phyloP scores from a whole-genome alignment of 129 eudicot genomes.

The Centrapalus pauciflorus region DNA sequence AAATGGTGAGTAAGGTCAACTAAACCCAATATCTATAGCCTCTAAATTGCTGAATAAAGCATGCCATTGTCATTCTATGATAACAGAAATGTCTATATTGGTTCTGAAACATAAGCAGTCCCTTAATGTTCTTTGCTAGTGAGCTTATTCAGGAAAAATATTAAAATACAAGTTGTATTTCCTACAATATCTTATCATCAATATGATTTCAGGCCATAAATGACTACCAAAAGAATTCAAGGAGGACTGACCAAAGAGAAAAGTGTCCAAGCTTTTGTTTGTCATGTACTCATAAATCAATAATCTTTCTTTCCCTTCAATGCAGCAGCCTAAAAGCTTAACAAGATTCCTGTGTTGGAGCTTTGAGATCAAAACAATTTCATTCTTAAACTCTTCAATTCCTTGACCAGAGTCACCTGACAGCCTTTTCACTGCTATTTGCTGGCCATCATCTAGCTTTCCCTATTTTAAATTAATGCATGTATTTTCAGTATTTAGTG shows the following conservation, averaged over 20 bases:
- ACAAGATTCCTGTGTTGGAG: slow-evolving; percentile 43
- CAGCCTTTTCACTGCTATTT: slow-evolving; percentile 39
- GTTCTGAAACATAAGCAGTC: background rate
- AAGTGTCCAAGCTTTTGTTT: slow-evolving; percentile 34
- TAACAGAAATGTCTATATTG: background rate
- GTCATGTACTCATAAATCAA: slow-evolving; percentile 30
- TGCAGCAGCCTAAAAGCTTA: slow-evolving; percentile 33
- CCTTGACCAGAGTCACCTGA: slow-evolving; percentile 34
- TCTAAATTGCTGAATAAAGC: background rate
- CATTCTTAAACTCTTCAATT: slow-evolving; percentile 34
- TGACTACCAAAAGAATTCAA: background rate
- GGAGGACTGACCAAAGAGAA: slow-evolving; percentile 29
- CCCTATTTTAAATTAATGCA: slow-evolving; percentile 14
- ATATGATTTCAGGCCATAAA: background rate
- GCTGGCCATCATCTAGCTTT: slow-evolving; percentile 28
- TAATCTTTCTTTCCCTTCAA: slow-evolving; percentile 32
- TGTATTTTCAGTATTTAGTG: background rate
- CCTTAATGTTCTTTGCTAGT: background rate
- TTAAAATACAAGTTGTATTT: background rate
- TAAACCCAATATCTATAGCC: background rate
- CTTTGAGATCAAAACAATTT: slow-evolving; percentile 30
- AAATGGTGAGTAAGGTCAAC: background rate
- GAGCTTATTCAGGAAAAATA: background rate
- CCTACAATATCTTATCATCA: background rate
- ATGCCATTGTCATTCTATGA: background rate